Percentiles rank a stretch among this genome's conserved stretches.
Conservation (phyloP, 345 rosid species). For the Boechera stricta region DNA sequence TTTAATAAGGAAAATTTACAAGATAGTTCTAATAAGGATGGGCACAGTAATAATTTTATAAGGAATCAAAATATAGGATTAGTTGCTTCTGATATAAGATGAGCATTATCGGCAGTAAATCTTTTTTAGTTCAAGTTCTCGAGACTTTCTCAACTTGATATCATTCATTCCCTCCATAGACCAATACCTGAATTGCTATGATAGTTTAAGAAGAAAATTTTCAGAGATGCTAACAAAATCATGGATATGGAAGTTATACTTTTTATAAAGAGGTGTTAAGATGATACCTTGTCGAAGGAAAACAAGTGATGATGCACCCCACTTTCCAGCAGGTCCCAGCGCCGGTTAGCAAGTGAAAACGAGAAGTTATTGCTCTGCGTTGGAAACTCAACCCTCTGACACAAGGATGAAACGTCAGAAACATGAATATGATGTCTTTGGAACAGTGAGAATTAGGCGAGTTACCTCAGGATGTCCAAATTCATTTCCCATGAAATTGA, state of each 20-base stretch:
- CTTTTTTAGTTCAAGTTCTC: background rate
- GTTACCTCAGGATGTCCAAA: conserved; percentile 94
- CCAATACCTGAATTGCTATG: conserved; percentile 18
- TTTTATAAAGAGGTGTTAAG: conserved; percentile 5
- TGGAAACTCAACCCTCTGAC: conserved; percentile 93
- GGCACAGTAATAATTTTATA: background rate
- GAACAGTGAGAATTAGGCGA: conserved; percentile 24
- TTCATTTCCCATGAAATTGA: conserved; percentile 97
- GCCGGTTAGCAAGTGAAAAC: conserved; percentile 81
- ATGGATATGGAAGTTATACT: conserved; percentile 14
- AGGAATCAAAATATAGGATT: background rate
- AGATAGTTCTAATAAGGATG: background rate
- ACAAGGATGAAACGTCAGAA: conserved; percentile 44
- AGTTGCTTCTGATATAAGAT: conserved; percentile 5
- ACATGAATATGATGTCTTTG: conserved; percentile 31
- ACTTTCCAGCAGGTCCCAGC: conserved; percentile 76
- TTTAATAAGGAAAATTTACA: background rate
- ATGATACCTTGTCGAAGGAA: conserved; percentile 74
- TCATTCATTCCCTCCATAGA: background rate
- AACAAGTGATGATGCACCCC: conserved; percentile 62
- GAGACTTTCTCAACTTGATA: conserved; percentile 14
- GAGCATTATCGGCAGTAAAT: background rate
- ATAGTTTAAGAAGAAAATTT: background rate
- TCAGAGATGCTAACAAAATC: background rate
- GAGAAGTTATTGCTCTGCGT: conserved; percentile 82